Conservation (phyloP, 345 rosid species). For the Eucalyptus regnans region DNA sequence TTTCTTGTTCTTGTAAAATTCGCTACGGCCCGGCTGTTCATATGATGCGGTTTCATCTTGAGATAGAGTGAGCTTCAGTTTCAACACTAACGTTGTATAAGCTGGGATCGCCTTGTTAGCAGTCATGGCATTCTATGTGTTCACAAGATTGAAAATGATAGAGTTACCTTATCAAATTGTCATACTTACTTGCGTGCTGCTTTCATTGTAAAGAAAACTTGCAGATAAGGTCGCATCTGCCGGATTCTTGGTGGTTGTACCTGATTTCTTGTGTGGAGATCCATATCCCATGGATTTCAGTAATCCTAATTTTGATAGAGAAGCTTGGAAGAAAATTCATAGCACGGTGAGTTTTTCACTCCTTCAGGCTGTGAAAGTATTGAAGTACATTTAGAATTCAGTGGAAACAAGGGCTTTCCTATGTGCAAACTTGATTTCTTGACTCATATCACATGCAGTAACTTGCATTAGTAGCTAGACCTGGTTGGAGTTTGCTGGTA, state of each 20-base stretch:
- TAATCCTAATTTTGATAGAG: background rate
- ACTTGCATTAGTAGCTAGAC: background rate
- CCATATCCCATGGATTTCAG: background rate
- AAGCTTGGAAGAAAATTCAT: constrained; percentile 3
- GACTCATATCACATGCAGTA: background rate
- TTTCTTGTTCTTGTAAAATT: background rate
- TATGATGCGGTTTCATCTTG: background rate
- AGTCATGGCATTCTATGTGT: background rate
- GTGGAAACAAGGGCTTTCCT: background rate
- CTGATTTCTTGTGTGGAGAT: constrained; percentile 1
- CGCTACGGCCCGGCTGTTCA: background rate
- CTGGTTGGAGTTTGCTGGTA: background rate
- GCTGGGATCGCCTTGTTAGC: background rate
- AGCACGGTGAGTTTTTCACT: background rate
- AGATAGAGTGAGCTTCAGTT: background rate
- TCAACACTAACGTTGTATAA: background rate
- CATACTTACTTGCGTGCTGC: background rate
- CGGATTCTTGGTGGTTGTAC: constrained; percentile 22
- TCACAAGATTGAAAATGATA: background rate
- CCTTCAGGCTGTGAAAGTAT: background rate
- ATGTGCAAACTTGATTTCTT: background rate
- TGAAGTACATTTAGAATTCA: background rate
- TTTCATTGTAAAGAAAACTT: constrained; percentile 9
- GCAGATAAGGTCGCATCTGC: constrained; percentile 24
- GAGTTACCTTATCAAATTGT: background rate